Base-by-base conservation (phyloP, 2,329 filamentous ascomycete genomes). In the Trichoderma afroharzianum region DNA sequence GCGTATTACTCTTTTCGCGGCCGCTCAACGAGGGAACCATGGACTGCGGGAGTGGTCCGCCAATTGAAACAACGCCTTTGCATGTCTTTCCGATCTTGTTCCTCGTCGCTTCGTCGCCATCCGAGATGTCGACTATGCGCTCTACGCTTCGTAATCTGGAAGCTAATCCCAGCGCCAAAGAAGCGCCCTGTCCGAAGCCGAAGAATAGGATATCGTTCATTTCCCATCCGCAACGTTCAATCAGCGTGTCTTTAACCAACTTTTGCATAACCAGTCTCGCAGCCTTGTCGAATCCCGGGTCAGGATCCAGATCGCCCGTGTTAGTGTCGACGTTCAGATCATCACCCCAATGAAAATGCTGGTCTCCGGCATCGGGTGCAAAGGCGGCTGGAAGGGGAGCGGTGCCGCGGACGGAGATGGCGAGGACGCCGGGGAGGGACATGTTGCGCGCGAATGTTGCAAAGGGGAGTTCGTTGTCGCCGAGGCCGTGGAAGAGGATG, bases 401-500 rank as follows among this genome's bases (percentile, higher is more conserved):
- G 0, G 92, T 90, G 0, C 91, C 94, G 77, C 92, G 92, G 55
- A 97, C 84, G 7, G 93, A 88, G 68, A 97, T 87, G 76, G 90
- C 90, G 71, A 91, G 87, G 67, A 94, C 94, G 77, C 94, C 92
- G 0, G 94, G 93, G 3, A 97, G 88, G 73, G 87, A 85, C 73
- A 97, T 82, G 75, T 88, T 89, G 71, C 85, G 84, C 24, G 90
- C 93, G 73, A 97, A 92, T 58, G 83, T 82, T 72, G 88, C 86
- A 80, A 96, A 97, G 43, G 92, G 85, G 3, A 79, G 77, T 72
- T 93, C 88, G 39, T 87, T 89, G 82, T 97, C 94, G 73, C 94
- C 94, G 14, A 97, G 88, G 74, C 94, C 94, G 81, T 97, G 94
- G 71, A 97, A 89, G 66, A 97, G 88, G 78, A 97, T 83, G 73